Evolutionary conservation across 768 basidiomycete species (phyloP).

Genomic region (Kwoniella botswanensis): DNA sequence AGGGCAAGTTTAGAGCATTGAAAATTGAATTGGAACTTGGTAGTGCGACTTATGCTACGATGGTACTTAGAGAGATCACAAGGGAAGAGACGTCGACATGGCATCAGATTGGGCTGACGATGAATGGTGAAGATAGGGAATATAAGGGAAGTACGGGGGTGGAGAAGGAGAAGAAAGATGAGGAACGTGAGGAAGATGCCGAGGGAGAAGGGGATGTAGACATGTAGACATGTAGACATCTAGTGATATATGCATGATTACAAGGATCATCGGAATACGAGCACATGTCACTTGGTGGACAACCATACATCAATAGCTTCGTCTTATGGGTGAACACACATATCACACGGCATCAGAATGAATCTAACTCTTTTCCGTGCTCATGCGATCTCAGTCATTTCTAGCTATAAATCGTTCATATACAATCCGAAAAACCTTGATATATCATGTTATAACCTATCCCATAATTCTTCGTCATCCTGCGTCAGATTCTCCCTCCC

Average conservation of each 20-base stretch:
- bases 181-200: background rate
- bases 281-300: too few relatives aligned
- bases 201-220: background rate
- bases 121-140: constrained; percentile 52
- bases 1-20: constrained; percentile 84
- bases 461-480: constrained; percentile 56
- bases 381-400: too few relatives aligned
- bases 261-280: too few relatives aligned
- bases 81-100: constrained; percentile 54
- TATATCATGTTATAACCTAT: constrained; percentile 34
- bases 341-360: too few relatives aligned
- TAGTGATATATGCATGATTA: background rate
- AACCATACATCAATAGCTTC: too few relatives aligned
- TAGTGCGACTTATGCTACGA: constrained; percentile 94
- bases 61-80: constrained; percentile 72
- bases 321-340: too few relatives aligned
- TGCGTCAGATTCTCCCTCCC: constrained; percentile 44
- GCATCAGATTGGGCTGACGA: constrained; percentile 54
- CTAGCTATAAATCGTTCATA: too few relatives aligned
- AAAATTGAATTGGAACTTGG: constrained; percentile 84
- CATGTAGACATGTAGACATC: background rate
- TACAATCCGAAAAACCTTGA: too few relatives aligned
- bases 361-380: too few relatives aligned
- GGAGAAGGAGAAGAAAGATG: constrained; percentile 20
- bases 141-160: constrained; percentile 31